Evolutionary conservation across 495 filamentous ascomycete species (phyloP), one percentile per base, ranked within the genome.

Genomic region (Penicillium malachiteum): DNA sequence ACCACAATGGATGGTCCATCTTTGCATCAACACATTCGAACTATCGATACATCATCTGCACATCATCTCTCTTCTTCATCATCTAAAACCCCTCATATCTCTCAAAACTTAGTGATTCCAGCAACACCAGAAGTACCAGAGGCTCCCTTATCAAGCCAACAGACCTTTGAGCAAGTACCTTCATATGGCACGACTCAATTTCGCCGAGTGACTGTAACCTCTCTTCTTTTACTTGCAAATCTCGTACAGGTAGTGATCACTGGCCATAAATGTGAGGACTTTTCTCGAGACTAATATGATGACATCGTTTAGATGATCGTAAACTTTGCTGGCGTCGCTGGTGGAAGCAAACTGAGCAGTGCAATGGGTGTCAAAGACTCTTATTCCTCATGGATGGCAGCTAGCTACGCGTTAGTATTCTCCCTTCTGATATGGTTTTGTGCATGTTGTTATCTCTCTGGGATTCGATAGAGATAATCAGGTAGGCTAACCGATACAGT

Each of bases 311-410:
- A 71, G 68, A 71, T 71, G 68, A 68, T 62, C 2, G 68, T 68
- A 0, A 71, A 68, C 40, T 71, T 71, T 31, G 57, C 68, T 2
- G 68, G 65, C 0, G 48, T 68, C 37, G 68, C 68, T 17, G 68
- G 68, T n/a, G 68, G 68, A n/a, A 64, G 59, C 17, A 47, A 39
- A n/a, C 52, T 71, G 37, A 60, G 50, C 33, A 34, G 66, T 37
- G 52, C 68, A 9, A 57, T 71, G 39, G 48, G 56, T 3, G 59
- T 55, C 5, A 49, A 68, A 3, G 40, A 57, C 13, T 44, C 63
- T 9, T 68, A 64, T 49, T 65, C 65, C 3, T 63, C 63, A 9
- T 71, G 68, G 68, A 68, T 68, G 7, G 68, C 54, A 8, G 68
- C 68, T 38, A 71, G 68, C 46, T 71, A 71, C 55, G 60, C 58